Percentiles rank a stretch among this genome's conserved stretches.
Evolutionary conservation across 2,329 filamentous ascomycete genomes (phyloP).

Genomic region (Lachnellula cervina): DNA sequence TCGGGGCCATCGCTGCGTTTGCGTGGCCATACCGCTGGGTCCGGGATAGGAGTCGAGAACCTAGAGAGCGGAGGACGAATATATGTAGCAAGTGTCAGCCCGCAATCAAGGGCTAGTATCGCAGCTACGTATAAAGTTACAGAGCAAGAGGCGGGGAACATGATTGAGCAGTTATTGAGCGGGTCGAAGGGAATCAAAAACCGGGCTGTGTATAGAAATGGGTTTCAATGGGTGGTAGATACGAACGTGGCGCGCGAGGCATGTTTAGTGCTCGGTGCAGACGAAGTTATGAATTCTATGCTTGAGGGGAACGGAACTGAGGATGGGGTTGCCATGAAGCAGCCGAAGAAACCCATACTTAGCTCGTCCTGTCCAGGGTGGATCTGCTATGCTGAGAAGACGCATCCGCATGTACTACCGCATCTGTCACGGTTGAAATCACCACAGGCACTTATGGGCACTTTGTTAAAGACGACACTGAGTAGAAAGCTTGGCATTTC

Average conservation of each 20-base stretch:
- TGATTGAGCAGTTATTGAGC: conserved; percentile 76
- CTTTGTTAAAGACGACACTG: conserved; percentile 80
- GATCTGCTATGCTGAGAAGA: conserved; percentile 99
- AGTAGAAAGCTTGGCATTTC: conserved; percentile 67
- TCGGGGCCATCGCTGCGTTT: conserved; percentile 45
- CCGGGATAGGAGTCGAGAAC: conserved; percentile 42
- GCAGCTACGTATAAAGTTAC: conserved; percentile 77
- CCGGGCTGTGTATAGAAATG: conserved; percentile 68
- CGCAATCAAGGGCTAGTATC: conserved; percentile 83
- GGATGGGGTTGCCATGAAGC: conserved; percentile 9
- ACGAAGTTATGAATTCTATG: conserved; percentile 56
- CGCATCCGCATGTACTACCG: conserved; percentile 86
- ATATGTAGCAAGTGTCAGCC: conserved; percentile 89
- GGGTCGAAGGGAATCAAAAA: conserved; percentile 63
- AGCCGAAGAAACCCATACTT: conserved; percentile 56
- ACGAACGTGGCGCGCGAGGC: conserved; percentile 80
- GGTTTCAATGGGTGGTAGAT: conserved; percentile 86
- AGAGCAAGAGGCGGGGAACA: conserved; percentile 68
- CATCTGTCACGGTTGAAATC: conserved; percentile 91
- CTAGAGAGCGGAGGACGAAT: conserved; percentile 61
- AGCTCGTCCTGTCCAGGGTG: conserved; percentile 93
- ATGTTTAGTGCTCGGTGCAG: conserved; percentile 72
- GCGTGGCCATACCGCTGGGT: conserved; percentile 19
- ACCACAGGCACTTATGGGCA: conserved; percentile 87
- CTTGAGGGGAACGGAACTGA: conserved; percentile 11